These are phyloP conservation scores for Pythium apleroticum DNA, from an alignment of 352 stramenopile species.

Conservation along the genomic window DNA sequence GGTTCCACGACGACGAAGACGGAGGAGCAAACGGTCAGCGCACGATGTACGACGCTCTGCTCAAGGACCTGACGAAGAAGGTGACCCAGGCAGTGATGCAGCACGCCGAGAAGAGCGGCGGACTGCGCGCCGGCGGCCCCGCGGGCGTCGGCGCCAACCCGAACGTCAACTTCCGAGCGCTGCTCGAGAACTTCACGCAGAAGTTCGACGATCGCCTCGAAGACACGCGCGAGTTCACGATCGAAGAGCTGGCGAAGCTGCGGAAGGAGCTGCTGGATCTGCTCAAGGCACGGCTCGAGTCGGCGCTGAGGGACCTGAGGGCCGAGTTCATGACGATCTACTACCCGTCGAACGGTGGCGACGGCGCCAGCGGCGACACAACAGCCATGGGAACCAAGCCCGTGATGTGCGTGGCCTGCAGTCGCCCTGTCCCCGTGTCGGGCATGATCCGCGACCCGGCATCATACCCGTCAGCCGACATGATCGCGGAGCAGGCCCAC, in stretches of 20 bases:
- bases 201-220: conserved; percentile 71
- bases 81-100: conserved; percentile 58
- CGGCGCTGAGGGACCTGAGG: conserved; percentile 58
- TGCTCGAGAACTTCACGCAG: conserved; percentile 74
- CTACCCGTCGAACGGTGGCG: conserved; percentile 28
- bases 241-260: conserved; percentile 61
- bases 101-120: conserved; percentile 38
- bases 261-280: conserved; percentile 70
- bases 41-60: conserved; percentile 69
- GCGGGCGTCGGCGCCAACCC: conserved; percentile 39
- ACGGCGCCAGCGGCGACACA: conserved; percentile 45
- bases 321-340: conserved; percentile 58
- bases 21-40: conserved; percentile 30
- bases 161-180: conserved; percentile 65
- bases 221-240: conserved; percentile 57
- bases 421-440: conserved; percentile 69
- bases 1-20: conserved; percentile 38
- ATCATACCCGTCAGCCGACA: conserved; percentile 43
- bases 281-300: conserved; percentile 51
- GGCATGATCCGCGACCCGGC: conserved; percentile 48
- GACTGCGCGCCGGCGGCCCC: conserved; percentile 9
- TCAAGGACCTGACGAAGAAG: conserved; percentile 81
- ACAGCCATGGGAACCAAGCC: conserved; percentile 79
- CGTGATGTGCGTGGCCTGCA: conserved; percentile 83
- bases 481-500: conserved; percentile 32